These are phyloP conservation scores for Liquidambar formosana DNA, from an alignment of 164 flowering plant genomes.

Conservation along the genomic window DNA sequence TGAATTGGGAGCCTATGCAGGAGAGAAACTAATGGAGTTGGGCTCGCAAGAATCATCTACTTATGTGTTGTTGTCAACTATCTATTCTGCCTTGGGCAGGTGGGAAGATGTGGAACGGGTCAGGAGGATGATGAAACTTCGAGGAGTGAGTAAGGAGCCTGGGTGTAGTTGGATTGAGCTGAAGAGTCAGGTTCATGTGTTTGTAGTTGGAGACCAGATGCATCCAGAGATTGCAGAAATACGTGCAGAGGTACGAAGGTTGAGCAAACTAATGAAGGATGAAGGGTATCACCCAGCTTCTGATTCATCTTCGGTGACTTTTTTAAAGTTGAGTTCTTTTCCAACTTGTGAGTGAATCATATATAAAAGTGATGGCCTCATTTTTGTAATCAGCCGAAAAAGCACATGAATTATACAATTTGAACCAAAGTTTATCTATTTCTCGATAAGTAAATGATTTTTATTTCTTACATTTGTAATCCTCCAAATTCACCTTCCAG, in stretches of 20 bases:
- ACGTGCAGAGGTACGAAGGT: slow-evolving; percentile 31
- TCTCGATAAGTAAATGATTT: too few species aligned
- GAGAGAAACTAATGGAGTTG: slow-evolving; percentile 71
- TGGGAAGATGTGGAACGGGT: slow-evolving; percentile 69
- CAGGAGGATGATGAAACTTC: slow-evolving; percentile 51
- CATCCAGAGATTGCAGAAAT: slow-evolving; percentile 59
- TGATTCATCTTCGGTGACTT: too few species aligned
- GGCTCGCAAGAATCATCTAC: slow-evolving; percentile 82
- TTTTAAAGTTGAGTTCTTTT: too few species aligned
- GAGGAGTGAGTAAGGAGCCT: slow-evolving; percentile 71
- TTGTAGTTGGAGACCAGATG: slow-evolving; percentile 71
- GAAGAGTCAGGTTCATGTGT: slow-evolving; percentile 62
- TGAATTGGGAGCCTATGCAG: slow-evolving; percentile 75
- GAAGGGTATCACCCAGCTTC: slow-evolving; percentile 45
- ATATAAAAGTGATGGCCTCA: not conserved
- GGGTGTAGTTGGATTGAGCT: slow-evolving; percentile 91
- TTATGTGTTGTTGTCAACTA: slow-evolving; percentile 65
- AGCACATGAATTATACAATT: too few species aligned
- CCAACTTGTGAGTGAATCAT: too few species aligned
- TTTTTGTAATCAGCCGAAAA: too few species aligned
- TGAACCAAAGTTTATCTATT: too few species aligned
- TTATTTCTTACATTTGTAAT: too few species aligned
- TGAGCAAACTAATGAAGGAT: slow-evolving; percentile 58
- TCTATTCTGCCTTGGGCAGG: slow-evolving; percentile 62
- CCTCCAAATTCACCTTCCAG: too few species aligned